Conservation (phyloP, 768 basidiomycete species). For the Leucosporidium scottii region DNA sequence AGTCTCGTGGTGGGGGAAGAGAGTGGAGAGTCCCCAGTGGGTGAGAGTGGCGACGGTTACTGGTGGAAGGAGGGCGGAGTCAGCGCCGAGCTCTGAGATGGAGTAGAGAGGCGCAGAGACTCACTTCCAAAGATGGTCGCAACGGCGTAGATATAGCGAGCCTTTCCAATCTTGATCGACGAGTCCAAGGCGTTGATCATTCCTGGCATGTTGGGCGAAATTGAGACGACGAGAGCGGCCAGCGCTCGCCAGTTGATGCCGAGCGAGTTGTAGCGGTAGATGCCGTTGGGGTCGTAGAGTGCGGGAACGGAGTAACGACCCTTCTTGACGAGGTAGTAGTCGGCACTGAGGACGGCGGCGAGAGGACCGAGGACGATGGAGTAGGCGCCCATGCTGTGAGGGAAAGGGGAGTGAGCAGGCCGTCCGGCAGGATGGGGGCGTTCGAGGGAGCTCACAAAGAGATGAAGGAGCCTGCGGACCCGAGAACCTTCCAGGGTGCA, state of each 20-base stretch:
- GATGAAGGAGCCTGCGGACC: slow-evolving; percentile 19
- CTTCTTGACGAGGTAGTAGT: slow-evolving; percentile 34
- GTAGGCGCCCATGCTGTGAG: slow-evolving; percentile 19
- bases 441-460: slow-evolving; percentile 1
- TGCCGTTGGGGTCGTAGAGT: slow-evolving; percentile 40
- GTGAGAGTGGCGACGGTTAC: background rate
- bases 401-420: slow-evolving; percentile 40
- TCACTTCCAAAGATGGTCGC: slow-evolving; percentile 10
- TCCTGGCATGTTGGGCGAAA: slow-evolving; percentile 61
- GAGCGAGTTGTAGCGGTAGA: slow-evolving; percentile 42
- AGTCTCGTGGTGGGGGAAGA: slow-evolving; percentile 27
- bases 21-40: slow-evolving; percentile 21
- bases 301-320: slow-evolving; percentile 22
- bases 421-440: slow-evolving; percentile 61
- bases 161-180: slow-evolving; percentile 53
- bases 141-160: background rate
- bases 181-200: slow-evolving; percentile 54
- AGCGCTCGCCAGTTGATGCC: slow-evolving; percentile 67
- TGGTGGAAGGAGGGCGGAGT: background rate
- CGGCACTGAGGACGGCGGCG: slow-evolving; percentile 33
- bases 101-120: background rate
- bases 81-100: background rate
- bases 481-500: slow-evolving; percentile 30
- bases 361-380: slow-evolving; percentile 56
- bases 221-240: slow-evolving; percentile 59